Conservation (phyloP, 2,329 filamentous ascomycete genomes). For the Parastagonospora avenae region DNA sequence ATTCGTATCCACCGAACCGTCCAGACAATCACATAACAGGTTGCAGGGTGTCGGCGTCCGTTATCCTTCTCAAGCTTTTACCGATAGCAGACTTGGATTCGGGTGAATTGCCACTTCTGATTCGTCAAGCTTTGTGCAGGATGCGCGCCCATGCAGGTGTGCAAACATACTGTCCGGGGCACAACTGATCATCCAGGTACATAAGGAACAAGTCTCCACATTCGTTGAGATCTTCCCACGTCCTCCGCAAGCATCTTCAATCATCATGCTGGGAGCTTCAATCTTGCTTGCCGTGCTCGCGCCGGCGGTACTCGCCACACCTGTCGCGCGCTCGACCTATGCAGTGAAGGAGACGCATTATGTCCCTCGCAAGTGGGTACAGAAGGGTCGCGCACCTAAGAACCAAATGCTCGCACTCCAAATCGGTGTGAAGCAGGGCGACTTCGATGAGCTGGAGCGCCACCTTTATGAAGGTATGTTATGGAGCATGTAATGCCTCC, state of each 20-base stretch:
- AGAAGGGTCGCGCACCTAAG: slow-evolving; percentile 51
- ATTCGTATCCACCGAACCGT: background rate
- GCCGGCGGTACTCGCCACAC: slow-evolving; percentile 28
- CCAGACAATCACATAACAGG: background rate
- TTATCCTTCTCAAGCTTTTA: too few species aligned
- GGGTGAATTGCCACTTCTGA: too few species aligned
- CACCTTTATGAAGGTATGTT: slow-evolving; percentile 53
- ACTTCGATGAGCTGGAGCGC: slow-evolving; percentile 57
- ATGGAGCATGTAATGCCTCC: background rate
- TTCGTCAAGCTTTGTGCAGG: too few species aligned
- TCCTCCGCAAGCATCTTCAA: background rate
- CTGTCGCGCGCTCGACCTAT: slow-evolving; percentile 43
- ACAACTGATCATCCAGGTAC: background rate
- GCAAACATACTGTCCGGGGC: too few species aligned
- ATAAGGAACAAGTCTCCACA: background rate
- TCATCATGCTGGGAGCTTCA: slow-evolving; percentile 1
- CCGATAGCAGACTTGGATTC: too few species aligned
- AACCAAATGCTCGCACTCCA: slow-evolving; percentile 55
- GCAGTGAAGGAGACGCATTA: slow-evolving; percentile 58
- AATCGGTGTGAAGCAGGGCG: slow-evolving; percentile 59
- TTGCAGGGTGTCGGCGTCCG: background rate
- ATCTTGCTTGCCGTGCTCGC: slow-evolving; percentile 4
- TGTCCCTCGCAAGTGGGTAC: slow-evolving; percentile 55
- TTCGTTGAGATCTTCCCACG: background rate
- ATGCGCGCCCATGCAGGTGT: too few species aligned